Conservation (phyloP, 2,329 filamentous ascomycete species). For the Penicillium sp. region DNA sequence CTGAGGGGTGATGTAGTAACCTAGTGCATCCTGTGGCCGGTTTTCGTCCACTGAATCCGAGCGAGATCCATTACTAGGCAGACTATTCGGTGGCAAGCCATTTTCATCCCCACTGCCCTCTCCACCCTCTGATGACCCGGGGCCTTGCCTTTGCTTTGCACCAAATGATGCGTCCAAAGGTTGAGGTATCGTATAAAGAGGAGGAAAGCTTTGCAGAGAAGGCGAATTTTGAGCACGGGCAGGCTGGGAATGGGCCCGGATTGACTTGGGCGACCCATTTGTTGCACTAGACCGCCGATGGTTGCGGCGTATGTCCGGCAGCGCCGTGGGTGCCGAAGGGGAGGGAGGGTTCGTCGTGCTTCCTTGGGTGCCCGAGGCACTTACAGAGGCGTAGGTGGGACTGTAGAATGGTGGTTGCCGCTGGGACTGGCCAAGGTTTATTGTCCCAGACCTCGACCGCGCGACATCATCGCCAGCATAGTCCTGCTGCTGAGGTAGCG, state of each 20-base stretch:
- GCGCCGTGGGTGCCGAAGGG: conserved; percentile 36
- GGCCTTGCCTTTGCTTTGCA: conserved; percentile 28
- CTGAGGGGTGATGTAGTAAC: conserved; percentile 44
- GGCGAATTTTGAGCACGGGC: conserved; percentile 41
- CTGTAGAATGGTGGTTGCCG: conserved; percentile 35
- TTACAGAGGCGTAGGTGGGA: conserved; percentile 35
- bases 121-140: conserved; percentile 31
- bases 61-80: conserved; percentile 31
- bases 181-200: conserved; percentile 31
- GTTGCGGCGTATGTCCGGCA: conserved; percentile 43
- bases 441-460: conserved; percentile 35
- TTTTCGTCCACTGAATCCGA: conserved; percentile 35
- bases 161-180: conserved; percentile 26
- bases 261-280: conserved; percentile 39
- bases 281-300: conserved; percentile 42
- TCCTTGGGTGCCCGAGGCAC: conserved; percentile 33
- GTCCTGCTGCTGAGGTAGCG: conserved; percentile 36
- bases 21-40: conserved; percentile 40
- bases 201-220: conserved; percentile 28
- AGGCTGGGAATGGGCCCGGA: conserved; percentile 48
- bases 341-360: conserved; percentile 45
- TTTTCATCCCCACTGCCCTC: conserved; percentile 32
- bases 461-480: conserved; percentile 33
- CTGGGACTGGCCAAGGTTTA: conserved; percentile 29
- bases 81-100: conserved; percentile 27